These are phyloP conservation scores for Hypoxylon sp. DNA, from an alignment of 2,329 filamentous ascomycete genomes.

Conservation along the genomic window DNA sequence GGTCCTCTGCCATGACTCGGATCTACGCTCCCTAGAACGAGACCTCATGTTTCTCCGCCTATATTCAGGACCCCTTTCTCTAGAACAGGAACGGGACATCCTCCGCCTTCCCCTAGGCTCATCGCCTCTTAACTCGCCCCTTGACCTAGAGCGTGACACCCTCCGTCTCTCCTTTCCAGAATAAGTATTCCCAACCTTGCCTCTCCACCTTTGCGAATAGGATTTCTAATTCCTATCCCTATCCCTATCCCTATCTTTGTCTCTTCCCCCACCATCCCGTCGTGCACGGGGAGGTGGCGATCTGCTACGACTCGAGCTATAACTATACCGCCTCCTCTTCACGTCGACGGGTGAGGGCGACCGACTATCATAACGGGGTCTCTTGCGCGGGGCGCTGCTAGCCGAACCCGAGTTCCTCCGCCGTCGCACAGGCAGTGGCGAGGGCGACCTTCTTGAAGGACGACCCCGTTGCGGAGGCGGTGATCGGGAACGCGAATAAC, in stretches of 20 bases:
- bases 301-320: slow-evolving; percentile 29
- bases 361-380: slow-evolving; percentile 49
- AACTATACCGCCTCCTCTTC: slow-evolving; percentile 45
- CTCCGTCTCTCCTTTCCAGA: neutral
- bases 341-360: slow-evolving; percentile 41
- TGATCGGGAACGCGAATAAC: slow-evolving; percentile 43
- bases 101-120: neutral
- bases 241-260: no score
- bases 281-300: slow-evolving; percentile 26
- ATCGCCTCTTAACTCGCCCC: neutral
- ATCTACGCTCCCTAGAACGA: neutral
- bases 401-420: slow-evolving; percentile 45
- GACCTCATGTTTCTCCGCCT: neutral
- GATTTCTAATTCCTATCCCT: slow-evolving; percentile 31
- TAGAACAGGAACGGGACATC: neutral
- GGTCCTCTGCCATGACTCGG: neutral
- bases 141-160: neutral
- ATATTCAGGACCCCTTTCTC: neutral
- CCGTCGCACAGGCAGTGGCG: slow-evolving; percentile 37
- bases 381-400: slow-evolving; percentile 41
- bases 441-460: slow-evolving; percentile 35
- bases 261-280: slow-evolving; percentile 13
- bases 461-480: slow-evolving; percentile 37
- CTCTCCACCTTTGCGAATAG: neutral
- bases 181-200: neutral